Base-by-base conservation (phyloP, 352 stramenopile species). In the Pythium grandisporangium region DNA sequence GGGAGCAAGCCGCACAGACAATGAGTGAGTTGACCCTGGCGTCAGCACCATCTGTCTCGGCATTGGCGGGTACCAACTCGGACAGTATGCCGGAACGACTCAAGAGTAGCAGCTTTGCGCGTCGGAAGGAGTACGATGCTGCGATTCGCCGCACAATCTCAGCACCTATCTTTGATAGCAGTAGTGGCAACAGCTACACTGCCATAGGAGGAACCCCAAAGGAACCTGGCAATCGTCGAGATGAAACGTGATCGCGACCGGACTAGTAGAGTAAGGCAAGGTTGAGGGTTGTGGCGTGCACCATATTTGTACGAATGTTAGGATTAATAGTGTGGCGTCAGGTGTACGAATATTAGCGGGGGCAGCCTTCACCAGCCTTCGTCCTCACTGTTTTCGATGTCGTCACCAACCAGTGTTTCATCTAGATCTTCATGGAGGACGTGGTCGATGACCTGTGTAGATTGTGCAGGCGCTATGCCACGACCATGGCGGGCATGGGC, bases 41-140 rank as follows among this genome's bases (percentile, higher is more conserved):
- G 23, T 26, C 46, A 27, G 49, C 46, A 10, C 29, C 29, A 29
- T 43, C 35, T 21, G 29, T 21, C 14, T 24, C 33, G 8, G 24
- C 37, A 30, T 34, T 20, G 33, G 27, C 17, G 3, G 14, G 23
- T 30, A 53, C 29, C 14, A 20, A 35, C 1, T 35, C 49, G 2
- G 43, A 48, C 12, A 23, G 27, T 16, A 7, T 46, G 13, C 19
- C 48, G 19, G 72, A 81, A 23, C 74, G 72, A 21, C 66, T 85
- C 37, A 83, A 80, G 43, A 75, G 73, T 34, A 86, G 73, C 43
- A 86, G 73, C 46, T 86, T 86, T 47, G 70, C 66, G 5, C 61
- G 67, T 22, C 59, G 73, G 30, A 72, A 73, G 53, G 73, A 86
- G 50, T 86, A 86, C 42, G 73, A 83, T 34, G 66, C 65, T n/a